Evolutionary conservation across 192 early-diverging fungal species (phyloP).

Genomic region (Phycomyces blakesleeanus): DNA sequence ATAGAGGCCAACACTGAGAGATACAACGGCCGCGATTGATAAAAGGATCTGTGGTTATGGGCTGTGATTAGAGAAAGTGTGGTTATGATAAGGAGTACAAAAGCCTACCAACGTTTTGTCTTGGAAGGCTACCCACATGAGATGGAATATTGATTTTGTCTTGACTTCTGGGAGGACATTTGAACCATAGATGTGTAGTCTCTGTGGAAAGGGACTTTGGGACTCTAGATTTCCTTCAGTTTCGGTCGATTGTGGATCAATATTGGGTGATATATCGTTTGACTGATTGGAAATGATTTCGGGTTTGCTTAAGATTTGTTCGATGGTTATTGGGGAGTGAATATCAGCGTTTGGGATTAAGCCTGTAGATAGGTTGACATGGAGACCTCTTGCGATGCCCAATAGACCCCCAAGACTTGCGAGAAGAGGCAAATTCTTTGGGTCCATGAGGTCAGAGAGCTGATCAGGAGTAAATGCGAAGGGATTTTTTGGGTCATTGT

Average conservation of each 20-base stretch:
- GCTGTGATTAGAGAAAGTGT: too few species aligned
- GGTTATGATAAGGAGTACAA: too few species aligned
- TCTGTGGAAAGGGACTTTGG: slow-evolving; percentile 46
- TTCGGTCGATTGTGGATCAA: slow-evolving; percentile 6
- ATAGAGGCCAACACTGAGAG: slow-evolving; percentile 78
- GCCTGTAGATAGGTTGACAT: slow-evolving; percentile 42
- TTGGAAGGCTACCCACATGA: slow-evolving; percentile 79
- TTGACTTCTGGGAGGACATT: slow-evolving; percentile 69
- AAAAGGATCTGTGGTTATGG: slow-evolving; percentile 45
- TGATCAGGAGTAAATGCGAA: slow-evolving; percentile 46
- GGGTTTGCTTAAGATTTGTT: background rate
- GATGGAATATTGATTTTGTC: slow-evolving; percentile 60
- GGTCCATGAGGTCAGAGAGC: slow-evolving; percentile 49
- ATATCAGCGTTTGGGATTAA: slow-evolving; percentile 21
- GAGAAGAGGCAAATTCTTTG: slow-evolving; percentile 46
- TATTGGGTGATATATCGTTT: too few species aligned
- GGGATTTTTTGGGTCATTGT: slow-evolving; percentile 39
- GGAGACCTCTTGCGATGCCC: slow-evolving; percentile 46
- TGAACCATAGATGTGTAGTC: slow-evolving; percentile 56
- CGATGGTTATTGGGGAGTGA: slow-evolving; percentile 5
- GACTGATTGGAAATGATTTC: background rate
- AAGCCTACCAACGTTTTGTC: slow-evolving; percentile 66
- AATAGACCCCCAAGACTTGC: slow-evolving; percentile 41
- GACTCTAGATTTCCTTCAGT: background rate
- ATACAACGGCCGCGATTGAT: slow-evolving; percentile 71